These are phyloP conservation scores for Fusarium decemcellulare DNA, from an alignment of 2,329 filamentous ascomycete species.

Conservation along the genomic window DNA sequence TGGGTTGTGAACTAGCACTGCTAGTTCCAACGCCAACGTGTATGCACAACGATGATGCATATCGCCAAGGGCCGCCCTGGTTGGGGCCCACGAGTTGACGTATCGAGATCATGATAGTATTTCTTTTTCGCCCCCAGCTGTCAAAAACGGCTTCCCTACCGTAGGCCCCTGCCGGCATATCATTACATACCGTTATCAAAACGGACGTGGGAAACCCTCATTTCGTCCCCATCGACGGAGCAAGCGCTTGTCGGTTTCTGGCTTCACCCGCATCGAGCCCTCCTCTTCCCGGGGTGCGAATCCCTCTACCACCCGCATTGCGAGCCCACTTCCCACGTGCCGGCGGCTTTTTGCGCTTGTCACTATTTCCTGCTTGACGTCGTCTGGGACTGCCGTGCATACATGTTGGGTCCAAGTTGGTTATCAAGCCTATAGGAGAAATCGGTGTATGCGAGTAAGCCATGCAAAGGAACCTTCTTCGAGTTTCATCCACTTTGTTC, in stretches of 20 bases:
- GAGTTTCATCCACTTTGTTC: constrained; percentile 11
- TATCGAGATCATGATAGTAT: neutral
- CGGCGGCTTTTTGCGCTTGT: constrained; percentile 7
- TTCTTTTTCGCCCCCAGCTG: too few relatives aligned
- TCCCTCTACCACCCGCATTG: constrained; percentile 1
- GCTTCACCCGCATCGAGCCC: constrained; percentile 18
- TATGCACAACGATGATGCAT: constrained; percentile 19
- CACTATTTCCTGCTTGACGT: neutral
- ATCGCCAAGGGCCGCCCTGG: constrained; percentile 5
- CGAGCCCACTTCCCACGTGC: constrained; percentile 21
- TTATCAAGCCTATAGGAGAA: constrained; percentile 17
- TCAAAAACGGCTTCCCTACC: too few relatives aligned
- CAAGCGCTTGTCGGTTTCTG: constrained; percentile 13
- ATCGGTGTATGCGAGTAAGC: constrained; percentile 6
- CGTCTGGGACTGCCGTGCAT: constrained; percentile 6
- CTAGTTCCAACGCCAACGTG: constrained; percentile 10
- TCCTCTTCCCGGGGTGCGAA: constrained; percentile 1
- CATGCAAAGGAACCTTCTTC: constrained; percentile 3
- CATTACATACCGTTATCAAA: constrained; percentile 1
- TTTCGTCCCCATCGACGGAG: neutral
- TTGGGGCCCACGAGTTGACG: neutral
- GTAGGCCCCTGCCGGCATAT: neutral
- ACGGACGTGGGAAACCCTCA: neutral
- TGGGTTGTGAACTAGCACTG: constrained; percentile 23
- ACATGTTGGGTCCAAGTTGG: neutral